Evolutionary conservation across 768 basidiomycete species (phyloP), one percentile per base, ranked within the genome.

Genomic region (Leccinum variicolor): DNA sequence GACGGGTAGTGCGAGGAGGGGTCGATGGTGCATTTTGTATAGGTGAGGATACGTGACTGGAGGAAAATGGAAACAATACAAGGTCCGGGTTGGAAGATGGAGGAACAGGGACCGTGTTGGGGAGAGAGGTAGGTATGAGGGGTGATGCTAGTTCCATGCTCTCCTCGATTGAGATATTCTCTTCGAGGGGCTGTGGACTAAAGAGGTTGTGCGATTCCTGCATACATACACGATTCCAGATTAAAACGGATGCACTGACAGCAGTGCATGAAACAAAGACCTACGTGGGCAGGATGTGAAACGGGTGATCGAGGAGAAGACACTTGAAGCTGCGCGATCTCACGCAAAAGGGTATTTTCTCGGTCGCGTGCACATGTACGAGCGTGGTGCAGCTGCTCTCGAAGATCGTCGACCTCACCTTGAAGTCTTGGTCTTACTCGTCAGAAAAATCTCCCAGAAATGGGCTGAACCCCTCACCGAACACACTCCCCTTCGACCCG

Each of bases 111-210:
- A 66, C 19, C 11, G 15, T 54, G 3, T 51, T 34, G 6, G 66
- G 55, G 17, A 69, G 43, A n/a, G 64, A 59, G 13, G 66, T 76
- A 14, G 78, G 78, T 50, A 74, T 52, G 11, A 83, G 67, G n/a
- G 82, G 81, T 6, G 81, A 80, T 4, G 75, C 81, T 5, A 83
- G 76, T 48, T 81, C 81, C 82, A 83, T 82, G 6, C 77, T 77
- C 53, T 75, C 68, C 53, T 80, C 79, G 8, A 73, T 69, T 31
- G 76, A 73, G 15, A 73, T 62, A 11, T 64, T 62, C 10, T 59
- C 68, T 10, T 76, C 78, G 4, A 77, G 61, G 1, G 71, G 62
- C 29, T 66, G 64, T 5, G 61, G 49, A 31, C 58, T 53, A 19
- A 59, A 57, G 48, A 55, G 11, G 21, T 53, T 23, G 23, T 33